Base-by-base conservation (phyloP, 306 rosid genomes). In the Quercus gilva region DNA sequence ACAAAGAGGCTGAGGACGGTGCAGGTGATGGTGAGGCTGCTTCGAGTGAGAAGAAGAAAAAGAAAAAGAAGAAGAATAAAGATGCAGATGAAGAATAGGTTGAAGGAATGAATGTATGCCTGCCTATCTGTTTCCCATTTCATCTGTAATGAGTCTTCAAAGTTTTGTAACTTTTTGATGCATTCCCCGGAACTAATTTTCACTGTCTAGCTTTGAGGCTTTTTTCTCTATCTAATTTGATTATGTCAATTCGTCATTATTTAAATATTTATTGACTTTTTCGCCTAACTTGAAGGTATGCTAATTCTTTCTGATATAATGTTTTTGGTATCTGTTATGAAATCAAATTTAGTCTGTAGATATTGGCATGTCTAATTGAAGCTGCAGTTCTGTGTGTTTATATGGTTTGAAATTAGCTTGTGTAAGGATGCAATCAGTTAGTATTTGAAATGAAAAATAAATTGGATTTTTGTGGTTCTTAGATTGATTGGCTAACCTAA, bases 31-130 rank as follows among this genome's bases (percentile, higher is more conserved):
- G 69, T 19, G 85, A 80, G 74, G 86, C 80, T 57, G 87, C 81
- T 57, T 72, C 51, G 71, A 92, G 90, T 25, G 93, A 89, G 76
- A 92, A 92, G 86, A 88, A 78, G 81, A 87, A 91, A 80, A 84
- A 85, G 75, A 85, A 88, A 72, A 89, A 86, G 76, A 89, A 84
- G 84, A 87, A 83, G 78, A 82, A 78, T 71, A 81, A 86, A 80
- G 90, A 84, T 58, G 87, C 82, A 0, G 89, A 84, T 10, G 91
- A 92, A 29, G 87, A 82, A 43, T 90, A 85, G 81, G 60, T 25
- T 33, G 64, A 76, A 76, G 77, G 29, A 55, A 55, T 29, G 63
- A 75, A 55, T 29, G 63, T 69, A 73, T 79, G 80, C 72, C 71
- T 45, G 12, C 70, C 18, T 28, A 64, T 29, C 73, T 64, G 23